Evolutionary conservation across 2,329 filamentous ascomycete species (phyloP), one percentile per base, ranked within the genome.

Genomic region (Ramichloridium luteum): DNA sequence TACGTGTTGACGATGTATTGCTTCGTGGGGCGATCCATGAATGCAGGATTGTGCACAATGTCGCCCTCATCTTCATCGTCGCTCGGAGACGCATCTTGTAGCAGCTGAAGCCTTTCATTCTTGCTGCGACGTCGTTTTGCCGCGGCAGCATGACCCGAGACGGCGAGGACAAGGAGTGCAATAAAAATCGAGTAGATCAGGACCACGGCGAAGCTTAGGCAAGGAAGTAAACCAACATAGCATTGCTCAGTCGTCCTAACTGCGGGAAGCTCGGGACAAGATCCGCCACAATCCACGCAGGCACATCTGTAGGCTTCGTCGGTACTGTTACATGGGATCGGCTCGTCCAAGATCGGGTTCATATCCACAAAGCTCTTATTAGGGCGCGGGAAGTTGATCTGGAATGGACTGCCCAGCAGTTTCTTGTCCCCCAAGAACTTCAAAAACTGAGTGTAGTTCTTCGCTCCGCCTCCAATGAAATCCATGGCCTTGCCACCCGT

Each of bases 41-140:
- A 77, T 23, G 79, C 80, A 13, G 73, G 72, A 32, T 77, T 79
- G 44, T 81, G 73, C 3, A 90, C 74, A 32, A 86, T 70, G 38
- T 93, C 84, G 2, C 80, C 85, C 50, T 94, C 88, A 39, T 94
- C 88, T 43, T 98, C 90, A 37, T 96, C 86, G 42, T 96, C 88
- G 48, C 82, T 92, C 6, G 77, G 77, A 9, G 74, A 70, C 0
- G 80, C 69, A 48, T 93, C 88, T 48, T 93, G 85, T 17, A 98
- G 67, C 4, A 98, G 65, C 36, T 85, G 74, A n/a, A 92, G 70
- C 13, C 84, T 69, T 57, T 94, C 85, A 32, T 77, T 81, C 45
- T 81, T 82, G 39, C 76, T 74, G 53, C 74, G 70, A 11, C 75
- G 69, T 50, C 84, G 81, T 45, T 74, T 78, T 35, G 70, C 74